phyloP scores from a whole-genome alignment of 805 yeast species.

The Wickerhamiella australiensis region DNA sequence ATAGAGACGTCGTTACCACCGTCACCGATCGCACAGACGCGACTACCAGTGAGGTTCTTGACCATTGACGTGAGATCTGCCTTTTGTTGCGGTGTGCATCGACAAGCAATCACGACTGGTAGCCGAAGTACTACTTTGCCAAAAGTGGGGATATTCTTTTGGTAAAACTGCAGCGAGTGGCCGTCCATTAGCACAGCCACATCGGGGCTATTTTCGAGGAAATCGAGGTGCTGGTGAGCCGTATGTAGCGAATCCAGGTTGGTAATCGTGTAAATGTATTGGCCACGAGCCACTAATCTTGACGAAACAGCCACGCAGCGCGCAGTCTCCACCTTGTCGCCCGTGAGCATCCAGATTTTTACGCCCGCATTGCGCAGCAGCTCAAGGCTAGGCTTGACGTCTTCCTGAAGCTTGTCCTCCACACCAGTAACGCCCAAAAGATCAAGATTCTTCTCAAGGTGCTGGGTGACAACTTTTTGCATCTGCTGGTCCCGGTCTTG shows the following conservation, averaged over 20 bases:
- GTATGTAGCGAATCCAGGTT: conserved; percentile 45
- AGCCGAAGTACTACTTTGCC: conserved; percentile 62
- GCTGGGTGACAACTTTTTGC: conserved; percentile 53
- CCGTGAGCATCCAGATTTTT: conserved; percentile 98
- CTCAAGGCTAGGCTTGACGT: conserved; percentile 87
- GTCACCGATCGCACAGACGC: conserved; percentile 97
- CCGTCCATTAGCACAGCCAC: conserved; percentile 86
- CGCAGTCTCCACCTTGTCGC: conserved; percentile 98
- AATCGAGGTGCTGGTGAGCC: conserved; percentile 68
- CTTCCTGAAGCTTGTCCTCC: conserved; percentile 84
- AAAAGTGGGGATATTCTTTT: conserved; percentile 53
- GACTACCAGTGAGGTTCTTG: conserved; percentile 62
- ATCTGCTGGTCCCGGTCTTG: conserved; percentile 61
- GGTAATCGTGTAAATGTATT: conserved; percentile 77
- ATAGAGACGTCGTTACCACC: conserved; percentile 98
- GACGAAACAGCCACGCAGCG: conserved; percentile 96
- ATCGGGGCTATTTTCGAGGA: conserved; percentile 47
- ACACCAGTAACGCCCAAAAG: conserved; percentile 91
- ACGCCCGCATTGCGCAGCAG: conserved; percentile 90
- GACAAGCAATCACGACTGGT: conserved; percentile 95
- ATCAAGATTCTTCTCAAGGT: conserved; percentile 73
- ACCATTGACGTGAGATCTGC: conserved; percentile 86
- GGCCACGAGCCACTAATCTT: conserved; percentile 84
- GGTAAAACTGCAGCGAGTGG: conserved; percentile 63
- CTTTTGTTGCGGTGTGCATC: conserved; percentile 97